These are phyloP conservation scores for Lactifluus echinatus DNA, from an alignment of 768 basidiomycete species.

Conservation along the genomic window DNA sequence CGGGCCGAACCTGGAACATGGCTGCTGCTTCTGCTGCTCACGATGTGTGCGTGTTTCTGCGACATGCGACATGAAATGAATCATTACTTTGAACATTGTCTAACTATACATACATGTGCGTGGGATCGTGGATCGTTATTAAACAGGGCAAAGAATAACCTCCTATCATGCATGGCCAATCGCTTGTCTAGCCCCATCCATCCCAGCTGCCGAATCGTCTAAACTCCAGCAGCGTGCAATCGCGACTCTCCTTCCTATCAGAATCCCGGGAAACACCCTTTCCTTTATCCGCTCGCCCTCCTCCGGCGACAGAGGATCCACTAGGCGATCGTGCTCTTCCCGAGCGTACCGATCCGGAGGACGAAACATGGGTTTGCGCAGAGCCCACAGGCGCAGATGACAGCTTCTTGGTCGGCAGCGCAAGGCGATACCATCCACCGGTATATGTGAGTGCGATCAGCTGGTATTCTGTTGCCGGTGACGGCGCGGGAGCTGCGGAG, in stretches of 20 bases:
- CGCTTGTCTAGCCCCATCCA: slow-evolving; percentile 52
- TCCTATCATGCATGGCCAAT: slow-evolving; percentile 23
- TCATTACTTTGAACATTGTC: neutral
- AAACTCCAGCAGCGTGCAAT: slow-evolving; percentile 68
- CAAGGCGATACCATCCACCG: slow-evolving; percentile 88
- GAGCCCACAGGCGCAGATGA: slow-evolving; percentile 21
- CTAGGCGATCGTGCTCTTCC: slow-evolving; percentile 45
- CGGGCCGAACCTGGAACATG: neutral
- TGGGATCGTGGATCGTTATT: slow-evolving; percentile 1
- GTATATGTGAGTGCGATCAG: slow-evolving; percentile 79
- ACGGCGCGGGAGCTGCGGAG: slow-evolving; percentile 23
- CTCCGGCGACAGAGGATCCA: slow-evolving; percentile 41
- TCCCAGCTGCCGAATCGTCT: slow-evolving; percentile 83
- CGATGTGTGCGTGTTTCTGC: slow-evolving; percentile 9
- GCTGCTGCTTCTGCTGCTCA: too few relatives aligned
- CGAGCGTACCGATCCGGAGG: slow-evolving; percentile 36
- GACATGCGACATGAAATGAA: slow-evolving; percentile 7
- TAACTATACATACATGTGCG: slow-evolving; percentile 16
- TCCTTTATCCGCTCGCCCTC: slow-evolving; percentile 46
- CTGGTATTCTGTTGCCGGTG: slow-evolving; percentile 46
- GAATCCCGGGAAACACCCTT: slow-evolving; percentile 53
- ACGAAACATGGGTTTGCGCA: slow-evolving; percentile 22
- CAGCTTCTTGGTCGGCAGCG: slow-evolving; percentile 39
- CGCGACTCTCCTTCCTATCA: slow-evolving; percentile 50
- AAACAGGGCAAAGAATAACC: neutral